Base-by-base conservation (phyloP, 129 eudicot genomes). In the Flaveria ramosissima region DNA sequence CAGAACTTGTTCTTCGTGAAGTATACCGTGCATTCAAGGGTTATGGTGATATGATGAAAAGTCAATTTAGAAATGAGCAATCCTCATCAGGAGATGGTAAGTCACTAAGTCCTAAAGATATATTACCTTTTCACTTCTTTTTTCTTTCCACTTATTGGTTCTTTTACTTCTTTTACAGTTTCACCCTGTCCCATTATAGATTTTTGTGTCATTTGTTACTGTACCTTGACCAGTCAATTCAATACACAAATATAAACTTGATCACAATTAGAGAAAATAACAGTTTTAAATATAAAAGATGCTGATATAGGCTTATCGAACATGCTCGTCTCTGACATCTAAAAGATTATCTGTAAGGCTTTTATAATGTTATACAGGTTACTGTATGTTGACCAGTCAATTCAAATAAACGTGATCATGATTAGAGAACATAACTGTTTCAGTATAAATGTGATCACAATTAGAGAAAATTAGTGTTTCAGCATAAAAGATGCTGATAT, bases 1-100 rank as follows among this genome's bases (percentile, higher is more conserved):
- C 88, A 79, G 97, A 93, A 85, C 81, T 88, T 30, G 89, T 90
- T 72, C 88, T 93, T 77, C 96, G 96, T 82, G 98, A 93, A 87
- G 96, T 85, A 43, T 88, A 90, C 79, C 81, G 88, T 13, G 92
- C 92, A 26, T 71, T 93, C 56, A 85, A 92, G 83, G 87, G 81
- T 56, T 90, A 88, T 62, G 80, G 66, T 16, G 62, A 73, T 69
- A 76, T 80, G 81, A 74, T 82, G 84, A 88, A 70, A 57, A 77
- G 71, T 75, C 85, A 83, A 75, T 26, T 70, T 51, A 72, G 78
- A 66, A 80, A 81, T 42, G 80, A 85, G 53, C 87, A 85, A 51
- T 55, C 75, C 66, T 79, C 71, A 42, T 53, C 68, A 57, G 55
- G 65, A 23, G 42, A 66, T 32, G 92, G 97, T 92, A 83, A 83